A percentile compares a stretch with the other conserved stretches of the same genome.
phyloP scores from a whole-genome alignment of 2,329 filamentous ascomycete genomes.

The Arthrobotrys pseudoclavata region DNA sequence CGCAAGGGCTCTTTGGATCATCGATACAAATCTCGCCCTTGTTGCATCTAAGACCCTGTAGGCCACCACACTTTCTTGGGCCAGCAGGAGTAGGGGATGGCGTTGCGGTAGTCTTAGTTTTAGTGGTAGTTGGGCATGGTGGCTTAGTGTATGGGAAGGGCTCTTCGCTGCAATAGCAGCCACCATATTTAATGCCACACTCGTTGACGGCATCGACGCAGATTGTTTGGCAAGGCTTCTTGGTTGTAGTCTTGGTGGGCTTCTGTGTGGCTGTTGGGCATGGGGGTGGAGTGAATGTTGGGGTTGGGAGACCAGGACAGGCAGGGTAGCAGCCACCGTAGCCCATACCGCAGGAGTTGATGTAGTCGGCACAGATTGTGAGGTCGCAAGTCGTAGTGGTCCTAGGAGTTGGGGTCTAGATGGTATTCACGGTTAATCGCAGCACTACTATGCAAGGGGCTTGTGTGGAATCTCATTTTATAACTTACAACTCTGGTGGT shows the following conservation, averaged over 20 bases:
- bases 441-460: constrained; percentile 1
- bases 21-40: constrained; percentile 55
- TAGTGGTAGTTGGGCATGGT: constrained; percentile 52
- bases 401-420: constrained; percentile 28
- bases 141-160: constrained; percentile 47
- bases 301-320: constrained; percentile 12
- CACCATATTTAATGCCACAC: constrained; percentile 61
- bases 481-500: constrained; percentile 33
- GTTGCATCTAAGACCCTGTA: constrained; percentile 35
- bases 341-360: constrained; percentile 51
- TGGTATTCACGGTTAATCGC: background rate
- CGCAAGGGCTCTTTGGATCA: constrained; percentile 53
- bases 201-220: constrained; percentile 61
- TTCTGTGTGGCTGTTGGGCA: constrained; percentile 33
- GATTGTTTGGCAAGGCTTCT: constrained; percentile 48
- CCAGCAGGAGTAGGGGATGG: constrained; percentile 26
- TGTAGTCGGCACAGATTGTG: constrained; percentile 57
- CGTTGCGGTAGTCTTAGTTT: constrained; percentile 15
- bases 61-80: constrained; percentile 48
- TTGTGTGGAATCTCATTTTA: background rate
- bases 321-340: constrained; percentile 55
- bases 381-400: constrained; percentile 18
- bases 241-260: constrained; percentile 43
- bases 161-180: constrained; percentile 55
- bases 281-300: constrained; percentile 41